These are phyloP conservation scores for Acacia concinna DNA, from an alignment of 331 rosid species.

Conservation along the genomic window DNA sequence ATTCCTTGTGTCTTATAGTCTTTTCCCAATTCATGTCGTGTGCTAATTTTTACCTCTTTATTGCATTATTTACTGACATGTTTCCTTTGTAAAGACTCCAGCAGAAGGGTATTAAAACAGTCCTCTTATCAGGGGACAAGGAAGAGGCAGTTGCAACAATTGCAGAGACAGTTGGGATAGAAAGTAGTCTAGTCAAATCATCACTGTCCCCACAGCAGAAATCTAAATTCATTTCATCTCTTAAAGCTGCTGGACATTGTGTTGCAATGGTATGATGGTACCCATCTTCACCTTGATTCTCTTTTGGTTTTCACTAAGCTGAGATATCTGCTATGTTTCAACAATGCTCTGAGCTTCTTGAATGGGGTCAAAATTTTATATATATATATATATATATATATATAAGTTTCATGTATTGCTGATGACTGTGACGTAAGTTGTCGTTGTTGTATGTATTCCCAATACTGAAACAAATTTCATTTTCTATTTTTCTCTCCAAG, in stretches of 20 bases:
- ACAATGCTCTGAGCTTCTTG: slow-evolving; percentile 4
- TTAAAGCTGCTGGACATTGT: slow-evolving; percentile 78
- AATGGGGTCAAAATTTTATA: too few species aligned
- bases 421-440: background rate
- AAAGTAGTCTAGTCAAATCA: slow-evolving; percentile 62
- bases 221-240: slow-evolving; percentile 71
- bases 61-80: slow-evolving; percentile 41
- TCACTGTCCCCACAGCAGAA: slow-evolving; percentile 87
- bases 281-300: slow-evolving; percentile 10
- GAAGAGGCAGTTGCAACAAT: slow-evolving; percentile 96
- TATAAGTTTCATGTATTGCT: background rate
- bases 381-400: too few species aligned
- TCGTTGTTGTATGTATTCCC: background rate
- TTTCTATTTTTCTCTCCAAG: slow-evolving; percentile 5
- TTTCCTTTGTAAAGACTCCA: slow-evolving; percentile 65
- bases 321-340: slow-evolving; percentile 15
- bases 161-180: slow-evolving; percentile 83
- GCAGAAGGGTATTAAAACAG: slow-evolving; percentile 82
- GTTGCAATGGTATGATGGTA: slow-evolving; percentile 95
- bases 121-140: slow-evolving; percentile 96
- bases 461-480: slow-evolving; percentile 1
- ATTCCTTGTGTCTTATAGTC: slow-evolving; percentile 10
- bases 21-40: slow-evolving; percentile 25
- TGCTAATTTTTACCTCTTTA: slow-evolving; percentile 4
- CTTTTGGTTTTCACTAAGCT: slow-evolving; percentile 6